Conservation (phyloP, 1,284 basidiomycete genomes). For the Hypsizygus ulmarius region DNA sequence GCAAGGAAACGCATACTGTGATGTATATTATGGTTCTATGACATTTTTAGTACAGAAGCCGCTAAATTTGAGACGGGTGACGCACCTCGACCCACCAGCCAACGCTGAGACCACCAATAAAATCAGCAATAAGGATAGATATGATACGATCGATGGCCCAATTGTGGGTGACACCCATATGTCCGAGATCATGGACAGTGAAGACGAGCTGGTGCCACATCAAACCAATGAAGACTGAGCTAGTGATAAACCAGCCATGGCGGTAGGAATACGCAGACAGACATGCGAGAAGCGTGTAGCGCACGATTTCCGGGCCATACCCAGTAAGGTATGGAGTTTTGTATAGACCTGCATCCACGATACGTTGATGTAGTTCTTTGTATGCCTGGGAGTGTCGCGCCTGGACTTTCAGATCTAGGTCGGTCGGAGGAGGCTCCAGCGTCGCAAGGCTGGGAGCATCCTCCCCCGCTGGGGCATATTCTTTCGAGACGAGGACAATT, state of each 20-base stretch:
- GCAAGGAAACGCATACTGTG: conserved; percentile 61
- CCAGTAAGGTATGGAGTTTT: conserved; percentile 80
- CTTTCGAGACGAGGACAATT: conserved; percentile 53
- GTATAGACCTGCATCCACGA: conserved; percentile 85
- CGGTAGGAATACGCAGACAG: conserved; percentile 64
- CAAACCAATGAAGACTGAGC: conserved; percentile 81
- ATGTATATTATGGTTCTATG: conserved; percentile 94
- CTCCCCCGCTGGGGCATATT: conserved; percentile 27
- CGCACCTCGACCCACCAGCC: conserved; percentile 98
- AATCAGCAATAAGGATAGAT: conserved; percentile 81
- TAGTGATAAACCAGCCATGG: conserved; percentile 62
- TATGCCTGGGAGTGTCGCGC: conserved; percentile 77
- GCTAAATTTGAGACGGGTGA: conserved; percentile 22
- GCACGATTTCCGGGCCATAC: conserved; percentile 84
- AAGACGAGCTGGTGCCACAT: conserved; percentile 97
- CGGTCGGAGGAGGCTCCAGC: conserved; percentile 51
- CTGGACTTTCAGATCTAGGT: conserved; percentile 62
- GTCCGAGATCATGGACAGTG: conserved; percentile 91
- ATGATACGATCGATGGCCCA: conserved; percentile 83
- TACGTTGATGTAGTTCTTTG: conserved; percentile 72
- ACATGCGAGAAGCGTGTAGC: conserved; percentile 68
- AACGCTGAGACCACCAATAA: conserved; percentile 89
- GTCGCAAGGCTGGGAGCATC: conserved; percentile 47
- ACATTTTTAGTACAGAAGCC: conserved; percentile 6
- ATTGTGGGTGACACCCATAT: conserved; percentile 89